Base-by-base conservation (phyloP, 2,329 filamentous ascomycete genomes). In the Nectriaceae sp. region DNA sequence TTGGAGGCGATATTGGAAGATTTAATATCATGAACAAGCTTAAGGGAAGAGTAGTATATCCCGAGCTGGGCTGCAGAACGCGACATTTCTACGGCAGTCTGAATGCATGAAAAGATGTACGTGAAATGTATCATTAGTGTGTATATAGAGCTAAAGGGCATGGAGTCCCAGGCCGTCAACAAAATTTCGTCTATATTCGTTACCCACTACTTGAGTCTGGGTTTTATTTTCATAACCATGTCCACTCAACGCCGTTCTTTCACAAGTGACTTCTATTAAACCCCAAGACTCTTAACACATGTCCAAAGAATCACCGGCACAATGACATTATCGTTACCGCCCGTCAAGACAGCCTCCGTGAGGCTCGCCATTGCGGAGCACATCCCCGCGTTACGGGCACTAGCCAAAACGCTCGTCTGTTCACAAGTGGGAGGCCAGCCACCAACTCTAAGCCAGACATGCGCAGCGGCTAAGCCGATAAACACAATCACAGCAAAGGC, bases 321-420 rank as follows among this genome's bases (percentile, higher is more conserved):
- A 55, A 97, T 87, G 16, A 99, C 94, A 75, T 99, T 99, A 76
- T 99, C 94, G 70, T 99, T 99, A 22, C 93, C 94, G 2, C 94
- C 94, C 13, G 94, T 97, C 55, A 99, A 74, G 40, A 97, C 93
- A 21, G 94, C 92, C 74, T 99, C 94, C 44, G 94, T 96, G 59
- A 97, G 77, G 69, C 92, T 97, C 21, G 92, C 90, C 49, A 91
- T 82, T 36, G 80, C 79, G 5, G 89, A 91, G 56, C 91, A 95
- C 40, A 89, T 64, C 4, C 77, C 74, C 11, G 87, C 84, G 64
- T 93, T 94, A 4, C 84, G 83, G 56, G 85, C 75, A 35, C 63
- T 58, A 5, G 39, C 51, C 21, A 65, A 11, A 16, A 59, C 3
- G 24, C 60, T 55, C 5, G 48, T 44, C 1, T 85, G 83, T 66